Evolutionary conservation across 2,329 filamentous ascomycete genomes (phyloP).

Genomic region (Fusarium tricinctum): DNA sequence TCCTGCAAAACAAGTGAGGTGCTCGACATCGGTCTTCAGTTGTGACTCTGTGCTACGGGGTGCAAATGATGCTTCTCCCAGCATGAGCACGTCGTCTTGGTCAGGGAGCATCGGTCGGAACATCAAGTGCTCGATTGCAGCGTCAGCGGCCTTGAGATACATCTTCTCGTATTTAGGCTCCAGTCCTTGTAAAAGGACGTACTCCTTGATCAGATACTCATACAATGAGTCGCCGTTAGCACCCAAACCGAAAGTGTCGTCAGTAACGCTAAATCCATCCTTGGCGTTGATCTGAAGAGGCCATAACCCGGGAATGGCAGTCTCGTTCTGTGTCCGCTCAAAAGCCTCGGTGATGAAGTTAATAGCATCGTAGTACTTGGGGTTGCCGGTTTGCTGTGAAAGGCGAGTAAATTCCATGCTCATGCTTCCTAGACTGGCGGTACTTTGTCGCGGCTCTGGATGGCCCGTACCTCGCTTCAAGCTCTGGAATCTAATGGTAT

Average conservation of each 20-base stretch:
- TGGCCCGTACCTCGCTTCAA: slow-evolving; percentile 56
- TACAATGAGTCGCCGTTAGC: slow-evolving; percentile 70
- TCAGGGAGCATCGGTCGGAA: slow-evolving; percentile 75
- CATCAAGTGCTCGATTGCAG: slow-evolving; percentile 71
- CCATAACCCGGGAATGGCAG: slow-evolving; percentile 72
- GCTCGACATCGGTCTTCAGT: slow-evolving; percentile 60
- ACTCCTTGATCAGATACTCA: slow-evolving; percentile 76
- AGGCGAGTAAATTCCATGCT: slow-evolving; percentile 73
- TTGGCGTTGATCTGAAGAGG: slow-evolving; percentile 66
- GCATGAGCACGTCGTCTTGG: slow-evolving; percentile 71
- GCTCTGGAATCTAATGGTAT: slow-evolving; percentile 59
- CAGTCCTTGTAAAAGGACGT: slow-evolving; percentile 73
- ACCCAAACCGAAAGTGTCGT: slow-evolving; percentile 60
- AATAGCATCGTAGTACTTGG: slow-evolving; percentile 72
- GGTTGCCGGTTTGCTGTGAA: slow-evolving; percentile 71
- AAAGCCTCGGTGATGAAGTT: slow-evolving; percentile 69
- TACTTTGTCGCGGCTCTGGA: slow-evolving; percentile 50
- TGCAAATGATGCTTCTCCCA: slow-evolving; percentile 59
- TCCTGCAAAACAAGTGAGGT: slow-evolving; percentile 74
- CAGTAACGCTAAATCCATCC: slow-evolving; percentile 50
- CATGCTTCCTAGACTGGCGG: slow-evolving; percentile 65
- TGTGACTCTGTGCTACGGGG: slow-evolving; percentile 47
- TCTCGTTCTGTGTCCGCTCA: slow-evolving; percentile 65
- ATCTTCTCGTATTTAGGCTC: slow-evolving; percentile 57
- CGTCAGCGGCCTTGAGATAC: slow-evolving; percentile 64